Evolutionary conservation across 495 filamentous ascomycete species (phyloP).

Genomic region (Tetracladium setigerum): DNA sequence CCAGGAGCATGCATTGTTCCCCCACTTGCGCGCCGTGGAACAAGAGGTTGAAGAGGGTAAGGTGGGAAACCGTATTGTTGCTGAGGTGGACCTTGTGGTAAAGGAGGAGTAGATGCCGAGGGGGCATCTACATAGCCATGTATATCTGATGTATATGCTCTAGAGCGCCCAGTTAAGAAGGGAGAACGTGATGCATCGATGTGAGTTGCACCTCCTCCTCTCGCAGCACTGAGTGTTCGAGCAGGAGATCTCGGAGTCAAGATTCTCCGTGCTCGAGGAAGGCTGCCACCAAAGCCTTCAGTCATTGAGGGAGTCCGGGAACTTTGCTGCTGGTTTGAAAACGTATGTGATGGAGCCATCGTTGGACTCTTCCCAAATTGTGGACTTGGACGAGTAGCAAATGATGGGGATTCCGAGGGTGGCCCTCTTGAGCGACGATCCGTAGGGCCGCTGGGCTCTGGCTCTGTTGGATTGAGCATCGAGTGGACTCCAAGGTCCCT

Average conservation of each 20-base stretch:
- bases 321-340: conserved; percentile 9
- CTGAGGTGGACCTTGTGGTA: conserved; percentile 9
- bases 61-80: conserved; percentile 26
- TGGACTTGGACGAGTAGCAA: conserved; percentile 5
- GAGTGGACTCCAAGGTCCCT: conserved; percentile 39
- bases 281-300: conserved; percentile 23
- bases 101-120: conserved; percentile 25
- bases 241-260: conserved; percentile 58
- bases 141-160: conserved; percentile 15
- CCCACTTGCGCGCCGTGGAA: conserved; percentile 31
- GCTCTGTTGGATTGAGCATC: conserved; percentile 42
- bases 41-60: conserved; percentile 33
- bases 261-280: conserved; percentile 37
- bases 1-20: conserved; percentile 30
- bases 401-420: conserved; percentile 11
- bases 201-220: conserved; percentile 35
- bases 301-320: conserved; percentile 19
- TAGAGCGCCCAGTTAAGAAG: conserved; percentile 16
- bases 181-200: conserved; percentile 35
- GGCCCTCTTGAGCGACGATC: conserved; percentile 8
- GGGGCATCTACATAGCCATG: conserved; percentile 20
- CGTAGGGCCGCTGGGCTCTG: conserved; percentile 11
- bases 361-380: conserved; percentile 14
- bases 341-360: conserved; percentile 9
- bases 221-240: conserved; percentile 34